Evolutionary conservation across 2,329 filamentous ascomycete species (phyloP).

Genomic region (Dactylella cylindrospora): DNA sequence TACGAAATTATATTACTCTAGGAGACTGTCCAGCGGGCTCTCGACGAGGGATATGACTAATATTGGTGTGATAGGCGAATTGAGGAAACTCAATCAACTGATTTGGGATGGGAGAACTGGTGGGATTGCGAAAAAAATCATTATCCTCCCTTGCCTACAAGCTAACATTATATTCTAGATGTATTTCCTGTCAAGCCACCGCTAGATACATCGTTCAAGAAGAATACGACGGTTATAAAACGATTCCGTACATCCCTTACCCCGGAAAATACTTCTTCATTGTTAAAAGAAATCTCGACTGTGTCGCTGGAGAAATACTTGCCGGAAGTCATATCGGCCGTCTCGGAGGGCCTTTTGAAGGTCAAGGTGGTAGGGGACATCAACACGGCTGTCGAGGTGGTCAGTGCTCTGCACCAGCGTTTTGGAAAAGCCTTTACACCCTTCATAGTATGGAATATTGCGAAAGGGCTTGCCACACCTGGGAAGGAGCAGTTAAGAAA

Average conservation of each 20-base stretch:
- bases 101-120: conserved; percentile 42
- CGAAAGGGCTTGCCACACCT: conserved; percentile 48
- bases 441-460: conserved; percentile 49
- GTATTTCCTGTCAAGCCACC: conserved; percentile 46
- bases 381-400: conserved; percentile 47
- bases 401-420: conserved; percentile 49
- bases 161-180: conserved; percentile 35
- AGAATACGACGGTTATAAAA: conserved; percentile 50
- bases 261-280: conserved; percentile 45
- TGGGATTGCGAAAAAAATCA: too few species aligned
- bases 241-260: conserved; percentile 48
- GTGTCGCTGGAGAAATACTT: conserved; percentile 49
- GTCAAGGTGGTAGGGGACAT: conserved; percentile 47
- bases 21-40: not conserved
- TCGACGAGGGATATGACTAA: conserved; percentile 7
- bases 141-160: not conserved
- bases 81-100: conserved; percentile 40
- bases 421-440: conserved; percentile 49
- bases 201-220: conserved; percentile 49
- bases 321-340: conserved; percentile 48
- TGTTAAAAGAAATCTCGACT: conserved; percentile 49
- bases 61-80: conserved; percentile 22
- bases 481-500: conserved; percentile 64
- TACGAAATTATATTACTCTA: conserved; percentile 5
- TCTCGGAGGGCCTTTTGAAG: conserved; percentile 48